Percentiles rank a stretch among this genome's conserved stretches.
These are phyloP conservation scores for Solanum arcanum DNA, from an alignment of 257 asterid genomes.

Conservation along the genomic window DNA sequence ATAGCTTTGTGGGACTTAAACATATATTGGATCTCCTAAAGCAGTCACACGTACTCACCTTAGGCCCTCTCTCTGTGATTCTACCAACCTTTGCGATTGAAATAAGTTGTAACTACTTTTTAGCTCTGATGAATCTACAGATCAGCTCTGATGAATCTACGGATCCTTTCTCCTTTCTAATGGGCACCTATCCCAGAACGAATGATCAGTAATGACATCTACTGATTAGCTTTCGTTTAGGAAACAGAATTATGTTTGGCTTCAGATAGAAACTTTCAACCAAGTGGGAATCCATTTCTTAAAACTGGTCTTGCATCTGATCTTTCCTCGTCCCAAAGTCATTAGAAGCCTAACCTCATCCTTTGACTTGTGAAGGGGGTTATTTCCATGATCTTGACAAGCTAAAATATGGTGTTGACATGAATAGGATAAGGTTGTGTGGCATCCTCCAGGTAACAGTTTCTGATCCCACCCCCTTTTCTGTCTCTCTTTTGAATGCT, in stretches of 20 bases:
- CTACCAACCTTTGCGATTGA: not conserved
- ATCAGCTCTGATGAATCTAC: not conserved
- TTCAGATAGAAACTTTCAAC: not conserved
- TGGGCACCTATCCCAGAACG: not conserved
- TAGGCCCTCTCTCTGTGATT: not conserved
- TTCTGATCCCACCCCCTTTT: not conserved
- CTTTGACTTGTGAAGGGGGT: constrained; percentile 43
- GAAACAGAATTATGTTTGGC: not conserved
- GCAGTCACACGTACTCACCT: not conserved
- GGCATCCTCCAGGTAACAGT: constrained; percentile 71
- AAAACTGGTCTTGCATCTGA: not conserved
- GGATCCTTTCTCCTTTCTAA: not conserved
- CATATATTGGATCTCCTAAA: not conserved
- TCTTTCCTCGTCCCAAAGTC: not conserved
- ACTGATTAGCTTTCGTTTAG: not conserved
- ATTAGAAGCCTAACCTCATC: not conserved
- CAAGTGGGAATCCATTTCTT: not conserved
- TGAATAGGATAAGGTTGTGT: constrained; percentile 63
- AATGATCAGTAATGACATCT: not conserved
- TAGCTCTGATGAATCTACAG: not conserved
- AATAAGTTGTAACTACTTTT: not conserved
- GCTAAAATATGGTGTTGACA: constrained; percentile 61
- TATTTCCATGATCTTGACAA: constrained; percentile 74
- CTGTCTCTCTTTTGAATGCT: not conserved
- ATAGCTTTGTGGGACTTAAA: not conserved